A percentile compares a stretch with the other conserved stretches of the same genome.
Conservation (phyloP, 257 asterid genomes). For the Agastache rugosa region DNA sequence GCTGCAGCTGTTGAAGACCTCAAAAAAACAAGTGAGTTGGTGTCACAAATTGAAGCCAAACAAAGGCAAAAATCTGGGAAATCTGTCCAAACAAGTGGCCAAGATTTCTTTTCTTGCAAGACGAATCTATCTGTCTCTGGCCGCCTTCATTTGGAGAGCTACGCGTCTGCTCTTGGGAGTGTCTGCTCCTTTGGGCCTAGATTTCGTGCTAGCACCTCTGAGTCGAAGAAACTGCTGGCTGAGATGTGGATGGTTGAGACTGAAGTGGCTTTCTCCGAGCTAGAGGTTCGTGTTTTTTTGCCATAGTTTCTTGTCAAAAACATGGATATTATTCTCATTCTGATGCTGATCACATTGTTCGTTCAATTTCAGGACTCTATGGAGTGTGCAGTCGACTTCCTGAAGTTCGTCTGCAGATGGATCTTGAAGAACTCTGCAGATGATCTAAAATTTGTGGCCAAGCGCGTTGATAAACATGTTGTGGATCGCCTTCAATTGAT, state of each 20-base stretch:
- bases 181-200: constrained; percentile 90
- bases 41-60: constrained; percentile 63
- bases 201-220: constrained; percentile 53
- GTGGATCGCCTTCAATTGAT: constrained; percentile 59
- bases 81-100: constrained; percentile 23
- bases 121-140: constrained; percentile 67
- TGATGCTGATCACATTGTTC: not conserved
- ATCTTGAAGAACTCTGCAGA: constrained; percentile 61
- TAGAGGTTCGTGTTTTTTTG: constrained; percentile 53
- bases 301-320: not conserved
- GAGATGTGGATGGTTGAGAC: constrained; percentile 91
- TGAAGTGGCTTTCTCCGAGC: constrained; percentile 79
- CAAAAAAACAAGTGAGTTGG: constrained; percentile 61
- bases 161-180: constrained; percentile 83
- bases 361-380: constrained; percentile 67
- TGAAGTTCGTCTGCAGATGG: constrained; percentile 77
- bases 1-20: constrained; percentile 76
- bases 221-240: constrained; percentile 61
- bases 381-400: constrained; percentile 73
- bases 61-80: constrained; percentile 43
- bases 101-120: constrained; percentile 65
- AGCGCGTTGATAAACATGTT: constrained; percentile 63
- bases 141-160: constrained; percentile 85
- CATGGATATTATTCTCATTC: not conserved
- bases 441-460: constrained; percentile 65